These are phyloP conservation scores for Podospora didyma DNA, from an alignment of 495 filamentous ascomycete genomes.

Conservation along the genomic window DNA sequence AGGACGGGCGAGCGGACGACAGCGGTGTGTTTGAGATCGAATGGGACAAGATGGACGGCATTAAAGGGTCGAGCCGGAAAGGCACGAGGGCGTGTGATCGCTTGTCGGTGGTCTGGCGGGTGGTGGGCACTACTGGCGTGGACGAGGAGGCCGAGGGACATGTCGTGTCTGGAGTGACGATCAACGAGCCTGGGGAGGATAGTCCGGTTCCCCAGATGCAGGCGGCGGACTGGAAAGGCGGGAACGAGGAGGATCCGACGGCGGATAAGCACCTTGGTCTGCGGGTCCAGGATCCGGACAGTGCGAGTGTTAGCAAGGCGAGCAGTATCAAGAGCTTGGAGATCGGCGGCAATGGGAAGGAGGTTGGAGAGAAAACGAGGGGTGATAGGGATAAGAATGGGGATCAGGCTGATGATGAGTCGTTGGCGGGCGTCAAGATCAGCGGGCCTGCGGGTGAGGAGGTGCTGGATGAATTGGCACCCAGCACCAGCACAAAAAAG, in stretches of 20 bases:
- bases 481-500: not conserved
- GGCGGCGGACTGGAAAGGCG: conserved; percentile 69
- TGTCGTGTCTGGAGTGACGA: conserved; percentile 33
- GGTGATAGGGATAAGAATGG: no score
- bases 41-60: conserved; percentile 59
- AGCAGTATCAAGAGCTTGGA: conserved; percentile 37
- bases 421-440: conserved; percentile 26
- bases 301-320: conserved; percentile 61
- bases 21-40: conserved; percentile 56
- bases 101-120: conserved; percentile 80
- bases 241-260: conserved; percentile 37
- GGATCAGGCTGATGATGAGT: conserved; percentile 17
- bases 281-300: conserved; percentile 55
- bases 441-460: conserved; percentile 31
- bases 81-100: conserved; percentile 78
- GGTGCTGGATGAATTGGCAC: conserved; percentile 12
- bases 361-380: not conserved
- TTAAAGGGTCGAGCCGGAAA: conserved; percentile 75
- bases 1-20: conserved; percentile 41
- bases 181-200: conserved; percentile 56
- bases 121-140: conserved; percentile 22
- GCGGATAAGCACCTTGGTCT: conserved; percentile 62
- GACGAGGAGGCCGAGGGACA: conserved; percentile 12
- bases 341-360: not conserved
- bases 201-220: conserved; percentile 62